phyloP scores from a whole-genome alignment of 495 filamentous ascomycete species.

The Pyrenopolyporus hunteri region DNA sequence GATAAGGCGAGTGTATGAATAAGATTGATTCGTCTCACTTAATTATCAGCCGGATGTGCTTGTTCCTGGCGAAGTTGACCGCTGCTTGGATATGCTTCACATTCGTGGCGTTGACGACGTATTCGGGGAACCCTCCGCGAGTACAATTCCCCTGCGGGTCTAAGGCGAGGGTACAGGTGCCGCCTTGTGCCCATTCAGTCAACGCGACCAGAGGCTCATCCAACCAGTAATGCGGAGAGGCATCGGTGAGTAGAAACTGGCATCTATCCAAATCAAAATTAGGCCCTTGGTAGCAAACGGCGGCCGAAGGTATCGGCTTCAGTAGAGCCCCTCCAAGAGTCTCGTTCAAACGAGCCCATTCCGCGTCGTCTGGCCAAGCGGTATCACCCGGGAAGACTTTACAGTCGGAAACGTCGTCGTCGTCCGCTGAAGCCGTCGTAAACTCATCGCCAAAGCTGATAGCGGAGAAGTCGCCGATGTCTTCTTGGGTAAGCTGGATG shows the following conservation, averaged over 20 bases:
- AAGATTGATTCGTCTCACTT: constrained; percentile 48
- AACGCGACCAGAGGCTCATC: constrained; percentile 47
- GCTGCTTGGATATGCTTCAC: constrained; percentile 61
- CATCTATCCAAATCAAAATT: constrained; percentile 52
- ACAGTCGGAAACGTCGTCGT: constrained; percentile 41
- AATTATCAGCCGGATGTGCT: constrained; percentile 62
- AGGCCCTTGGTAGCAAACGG: constrained; percentile 58
- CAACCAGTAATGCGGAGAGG: constrained; percentile 43
- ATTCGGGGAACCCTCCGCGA: constrained; percentile 62
- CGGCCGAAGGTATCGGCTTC: constrained; percentile 57
- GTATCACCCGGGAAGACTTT: constrained; percentile 59
- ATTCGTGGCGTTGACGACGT: constrained; percentile 61
- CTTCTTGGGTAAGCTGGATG: constrained; percentile 40
- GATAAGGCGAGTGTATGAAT: not conserved
- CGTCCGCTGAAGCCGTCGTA: not conserved
- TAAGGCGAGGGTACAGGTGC: constrained; percentile 41
- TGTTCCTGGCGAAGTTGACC: constrained; percentile 66
- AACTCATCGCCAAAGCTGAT: constrained; percentile 45
- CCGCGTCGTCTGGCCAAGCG: constrained; percentile 51
- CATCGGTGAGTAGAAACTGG: constrained; percentile 39
- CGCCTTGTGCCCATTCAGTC: constrained; percentile 48
- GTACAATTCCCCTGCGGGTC: constrained; percentile 52
- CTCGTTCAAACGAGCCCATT: constrained; percentile 55
- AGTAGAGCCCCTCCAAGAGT: constrained; percentile 56
- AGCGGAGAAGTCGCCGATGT: constrained; percentile 41